A percentile compares a stretch with the other conserved stretches of the same genome.
Evolutionary conservation across 345 rosid species (phyloP).

Genomic region (Excoecaria agallocha): DNA sequence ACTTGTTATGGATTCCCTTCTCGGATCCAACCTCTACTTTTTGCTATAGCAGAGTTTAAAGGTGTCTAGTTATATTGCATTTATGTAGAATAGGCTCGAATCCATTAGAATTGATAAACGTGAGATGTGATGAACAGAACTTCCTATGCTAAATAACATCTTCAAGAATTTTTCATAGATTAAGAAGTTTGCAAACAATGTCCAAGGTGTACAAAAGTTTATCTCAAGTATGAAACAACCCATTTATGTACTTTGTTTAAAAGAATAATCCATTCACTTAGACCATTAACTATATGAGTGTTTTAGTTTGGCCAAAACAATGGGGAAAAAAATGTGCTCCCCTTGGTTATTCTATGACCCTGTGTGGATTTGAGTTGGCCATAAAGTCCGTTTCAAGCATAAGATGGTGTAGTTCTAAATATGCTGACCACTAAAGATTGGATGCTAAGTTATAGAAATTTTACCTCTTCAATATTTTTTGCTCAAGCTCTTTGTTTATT

Average conservation of each 20-base stretch:
- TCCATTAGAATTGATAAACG: slow-evolving; percentile 8
- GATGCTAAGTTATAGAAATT: background rate
- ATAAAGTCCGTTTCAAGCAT: background rate
- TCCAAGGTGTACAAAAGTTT: background rate
- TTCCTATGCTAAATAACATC: slow-evolving; percentile 52
- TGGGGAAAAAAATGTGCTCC: background rate
- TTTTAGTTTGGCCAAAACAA: background rate
- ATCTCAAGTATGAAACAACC: background rate
- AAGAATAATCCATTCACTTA: background rate
- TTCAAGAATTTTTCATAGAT: background rate
- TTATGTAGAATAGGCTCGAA: background rate
- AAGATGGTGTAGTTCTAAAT: background rate
- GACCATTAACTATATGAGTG: background rate
- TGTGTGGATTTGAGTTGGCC: background rate
- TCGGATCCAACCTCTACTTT: too few relatives aligned
- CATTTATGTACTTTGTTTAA: background rate
- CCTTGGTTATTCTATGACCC: slow-evolving; percentile 2
- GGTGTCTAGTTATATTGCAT: background rate
- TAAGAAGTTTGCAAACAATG: background rate
- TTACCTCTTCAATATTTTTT: background rate
- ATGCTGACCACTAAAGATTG: background rate
- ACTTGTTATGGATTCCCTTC: background rate
- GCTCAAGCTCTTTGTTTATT: background rate
- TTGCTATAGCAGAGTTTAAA: background rate
- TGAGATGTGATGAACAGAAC: slow-evolving; percentile 43